phyloP scores from a whole-genome alignment of 192 early-diverging fungal species.

The Entomortierella parvispora region DNA sequence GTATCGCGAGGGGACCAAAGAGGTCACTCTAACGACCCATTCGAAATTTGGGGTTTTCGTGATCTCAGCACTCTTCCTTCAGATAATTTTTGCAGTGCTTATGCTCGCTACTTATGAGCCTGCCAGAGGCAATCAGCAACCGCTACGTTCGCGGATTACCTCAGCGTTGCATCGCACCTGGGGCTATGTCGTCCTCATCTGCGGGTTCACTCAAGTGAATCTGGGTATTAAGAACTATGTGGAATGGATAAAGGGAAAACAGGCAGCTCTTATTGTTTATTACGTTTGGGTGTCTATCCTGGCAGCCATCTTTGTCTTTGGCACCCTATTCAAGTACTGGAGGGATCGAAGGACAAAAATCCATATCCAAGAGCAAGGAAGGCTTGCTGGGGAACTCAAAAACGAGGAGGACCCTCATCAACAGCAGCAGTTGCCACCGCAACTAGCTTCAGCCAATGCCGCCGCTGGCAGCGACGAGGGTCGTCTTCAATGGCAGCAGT shows the following conservation, averaged over 20 bases:
- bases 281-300: background rate
- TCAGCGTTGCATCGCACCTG: background rate
- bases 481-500: too few relatives aligned
- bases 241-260: conserved; percentile 1
- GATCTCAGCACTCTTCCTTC: conserved; percentile 4
- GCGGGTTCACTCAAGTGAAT: conserved; percentile 1
- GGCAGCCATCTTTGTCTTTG: conserved; percentile 9
- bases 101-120: conserved; percentile 5
- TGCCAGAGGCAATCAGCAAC: background rate
- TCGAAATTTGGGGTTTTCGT: conserved; percentile 4
- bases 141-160: background rate
- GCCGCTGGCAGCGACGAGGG: too few relatives aligned
- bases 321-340: conserved; percentile 8
- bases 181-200: conserved; percentile 1
- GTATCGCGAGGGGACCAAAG: conserved; percentile 5
- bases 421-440: too few relatives aligned
- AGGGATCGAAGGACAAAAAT: background rate
- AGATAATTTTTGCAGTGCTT: conserved; percentile 6
- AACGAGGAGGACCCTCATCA: too few relatives aligned
- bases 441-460: too few relatives aligned
- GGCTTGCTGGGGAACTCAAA: too few relatives aligned
- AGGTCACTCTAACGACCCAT: background rate
- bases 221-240: background rate
- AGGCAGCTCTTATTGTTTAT: conserved; percentile 5
- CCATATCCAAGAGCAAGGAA: too few relatives aligned